Percentiles rank a stretch among this genome's conserved stretches.
Conservation (phyloP, 2,329 filamentous ascomycete species). For the Colletotrichum sp. region DNA sequence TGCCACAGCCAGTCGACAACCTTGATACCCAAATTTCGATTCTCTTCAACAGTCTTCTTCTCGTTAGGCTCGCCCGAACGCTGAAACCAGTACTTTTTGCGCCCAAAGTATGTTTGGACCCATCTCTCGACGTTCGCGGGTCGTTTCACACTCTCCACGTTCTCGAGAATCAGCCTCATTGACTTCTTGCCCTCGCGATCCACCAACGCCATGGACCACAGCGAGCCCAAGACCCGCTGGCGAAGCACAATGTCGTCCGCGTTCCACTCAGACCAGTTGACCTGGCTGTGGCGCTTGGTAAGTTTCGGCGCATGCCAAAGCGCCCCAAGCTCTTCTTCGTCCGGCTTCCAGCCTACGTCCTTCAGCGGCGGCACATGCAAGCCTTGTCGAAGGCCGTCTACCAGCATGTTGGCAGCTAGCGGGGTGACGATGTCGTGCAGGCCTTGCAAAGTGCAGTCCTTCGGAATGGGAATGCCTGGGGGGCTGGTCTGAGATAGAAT, state of each 20-base stretch:
- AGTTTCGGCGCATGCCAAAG: conserved; percentile 73
- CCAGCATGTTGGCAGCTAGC: conserved; percentile 73
- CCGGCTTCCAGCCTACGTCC: conserved; percentile 33
- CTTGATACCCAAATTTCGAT: not conserved
- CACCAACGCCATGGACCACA: conserved; percentile 63
- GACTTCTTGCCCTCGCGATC: conserved; percentile 23
- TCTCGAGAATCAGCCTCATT: conserved; percentile 44
- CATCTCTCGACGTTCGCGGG: not conserved
- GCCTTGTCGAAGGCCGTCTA: conserved; percentile 64
- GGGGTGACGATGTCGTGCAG: conserved; percentile 57
- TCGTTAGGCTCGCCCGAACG: not conserved
- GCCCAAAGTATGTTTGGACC: not conserved
- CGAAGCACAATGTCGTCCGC: conserved; percentile 59
- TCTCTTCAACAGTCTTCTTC: not conserved
- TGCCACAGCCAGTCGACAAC: not conserved
- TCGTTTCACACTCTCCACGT: conserved; percentile 27
- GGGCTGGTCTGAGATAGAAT: conserved; percentile 72
- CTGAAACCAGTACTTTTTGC: not conserved
- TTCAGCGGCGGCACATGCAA: conserved; percentile 68
- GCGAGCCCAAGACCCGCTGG: conserved; percentile 63
- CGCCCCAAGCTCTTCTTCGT: conserved; percentile 18
- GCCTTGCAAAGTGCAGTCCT: conserved; percentile 45
- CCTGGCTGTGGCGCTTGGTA: conserved; percentile 62
- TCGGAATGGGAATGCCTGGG: conserved; percentile 59
- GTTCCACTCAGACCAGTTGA: conserved; percentile 63